A percentile compares a stretch with the other conserved stretches of the same genome.
Evolutionary conservation across 2,329 filamentous ascomycete genomes (phyloP).

Genomic region (Periglandula ipomoeae): DNA sequence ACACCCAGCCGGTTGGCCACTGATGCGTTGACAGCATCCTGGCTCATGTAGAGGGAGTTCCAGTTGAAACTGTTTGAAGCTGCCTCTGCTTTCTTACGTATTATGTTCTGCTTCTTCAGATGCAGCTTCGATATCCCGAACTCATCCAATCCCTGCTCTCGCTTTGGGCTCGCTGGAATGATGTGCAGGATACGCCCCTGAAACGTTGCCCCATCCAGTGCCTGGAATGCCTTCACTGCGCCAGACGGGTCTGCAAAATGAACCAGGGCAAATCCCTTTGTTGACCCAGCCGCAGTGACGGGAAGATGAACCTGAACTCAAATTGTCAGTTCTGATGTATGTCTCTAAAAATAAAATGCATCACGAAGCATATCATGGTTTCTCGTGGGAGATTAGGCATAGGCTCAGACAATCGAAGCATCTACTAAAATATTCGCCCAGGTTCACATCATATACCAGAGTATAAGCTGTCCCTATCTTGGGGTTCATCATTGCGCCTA

Average conservation of each 20-base stretch:
- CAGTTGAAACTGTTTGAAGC: constrained; percentile 79
- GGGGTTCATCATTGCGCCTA: constrained; percentile 78
- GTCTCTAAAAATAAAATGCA: not conserved
- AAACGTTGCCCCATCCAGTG: constrained; percentile 76
- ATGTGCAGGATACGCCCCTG: constrained; percentile 90
- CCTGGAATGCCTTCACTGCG: constrained; percentile 70
- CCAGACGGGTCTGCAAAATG: constrained; percentile 64
- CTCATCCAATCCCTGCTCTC: constrained; percentile 75
- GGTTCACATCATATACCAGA: constrained; percentile 79
- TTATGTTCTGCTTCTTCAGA: constrained; percentile 86
- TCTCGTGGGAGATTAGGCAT: constrained; percentile 18
- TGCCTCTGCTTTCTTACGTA: constrained; percentile 76
- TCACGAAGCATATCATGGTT: constrained; percentile 1
- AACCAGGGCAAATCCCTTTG: constrained; percentile 87
- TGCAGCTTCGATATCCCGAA: constrained; percentile 85
- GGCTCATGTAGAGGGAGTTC: constrained; percentile 99
- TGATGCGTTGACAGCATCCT: constrained; percentile 87
- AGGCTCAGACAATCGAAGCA: constrained; percentile 79
- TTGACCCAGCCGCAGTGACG: constrained; percentile 59
- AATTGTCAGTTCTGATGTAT: constrained; percentile 17
- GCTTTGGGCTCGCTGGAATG: constrained; percentile 73
- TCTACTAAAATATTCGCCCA: constrained; percentile 99
- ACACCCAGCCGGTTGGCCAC: constrained; percentile 80
- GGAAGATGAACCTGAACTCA: constrained; percentile 71
- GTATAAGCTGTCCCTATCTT: constrained; percentile 99